These are phyloP conservation scores for Cordyceps cicadae DNA, from an alignment of 2,329 filamentous ascomycete species.

Conservation along the genomic window DNA sequence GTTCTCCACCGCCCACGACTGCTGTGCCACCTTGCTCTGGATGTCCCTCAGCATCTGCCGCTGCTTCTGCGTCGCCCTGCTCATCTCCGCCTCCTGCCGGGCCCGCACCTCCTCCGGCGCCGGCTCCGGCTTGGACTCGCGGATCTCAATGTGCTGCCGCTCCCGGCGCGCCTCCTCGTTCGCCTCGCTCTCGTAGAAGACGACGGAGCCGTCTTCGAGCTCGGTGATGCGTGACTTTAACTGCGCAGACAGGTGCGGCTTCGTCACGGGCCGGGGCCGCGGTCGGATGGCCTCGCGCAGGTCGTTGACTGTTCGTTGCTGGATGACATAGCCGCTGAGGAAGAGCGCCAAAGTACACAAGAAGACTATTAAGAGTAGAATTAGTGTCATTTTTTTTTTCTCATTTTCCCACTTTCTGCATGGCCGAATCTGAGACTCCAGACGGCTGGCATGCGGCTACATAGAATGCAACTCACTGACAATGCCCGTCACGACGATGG, in stretches of 20 bases:
- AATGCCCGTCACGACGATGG: constrained; percentile 53
- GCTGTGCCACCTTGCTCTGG: constrained; percentile 23
- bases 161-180: constrained; percentile 19
- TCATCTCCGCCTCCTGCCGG: constrained; percentile 14
- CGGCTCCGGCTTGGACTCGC: constrained; percentile 28
- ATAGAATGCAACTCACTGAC: constrained; percentile 44
- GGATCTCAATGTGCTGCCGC: constrained; percentile 15
- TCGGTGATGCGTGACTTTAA: constrained; percentile 38
- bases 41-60: constrained; percentile 26
- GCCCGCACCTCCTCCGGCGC: background rate
- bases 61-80: constrained; percentile 19
- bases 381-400: background rate
- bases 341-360: constrained; percentile 77
- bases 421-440: background rate
- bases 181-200: constrained; percentile 31
- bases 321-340: constrained; percentile 76
- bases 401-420: too few relatives aligned
- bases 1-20: constrained; percentile 26
- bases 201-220: constrained; percentile 37
- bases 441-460: background rate
- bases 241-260: constrained; percentile 42
- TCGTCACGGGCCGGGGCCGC: constrained; percentile 36
- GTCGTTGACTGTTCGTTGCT: constrained; percentile 74
- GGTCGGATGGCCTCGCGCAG: constrained; percentile 64
- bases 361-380: constrained; percentile 43